phyloP scores from a whole-genome alignment of 441 rosid species.

The Cnidoscolus chayamansa region DNA sequence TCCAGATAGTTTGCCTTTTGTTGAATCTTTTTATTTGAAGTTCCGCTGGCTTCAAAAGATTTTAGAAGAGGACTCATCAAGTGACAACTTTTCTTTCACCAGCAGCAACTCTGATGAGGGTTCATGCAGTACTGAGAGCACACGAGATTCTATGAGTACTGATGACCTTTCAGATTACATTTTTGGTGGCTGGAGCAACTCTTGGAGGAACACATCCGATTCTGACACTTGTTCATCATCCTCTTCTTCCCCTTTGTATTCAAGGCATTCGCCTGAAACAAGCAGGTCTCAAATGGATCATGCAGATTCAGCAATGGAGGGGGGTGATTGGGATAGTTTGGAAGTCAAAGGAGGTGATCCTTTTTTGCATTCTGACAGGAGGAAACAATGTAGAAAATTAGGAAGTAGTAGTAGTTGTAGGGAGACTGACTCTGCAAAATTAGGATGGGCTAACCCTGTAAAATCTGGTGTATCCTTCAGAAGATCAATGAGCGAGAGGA shows the following conservation, averaged over 20 bases:
- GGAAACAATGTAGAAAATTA: conserved; percentile 45
- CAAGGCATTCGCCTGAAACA: conserved; percentile 39
- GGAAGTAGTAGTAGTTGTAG: conserved; percentile 38
- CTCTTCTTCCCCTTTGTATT: conserved; percentile 57
- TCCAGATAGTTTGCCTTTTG: conserved; percentile 34
- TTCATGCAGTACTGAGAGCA: conserved; percentile 84
- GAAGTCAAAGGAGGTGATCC: conserved; percentile 34
- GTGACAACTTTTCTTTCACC: conserved; percentile 78
- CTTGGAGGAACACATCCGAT: conserved; percentile 47
- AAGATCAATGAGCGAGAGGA: conserved; percentile 41
- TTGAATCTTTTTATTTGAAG: conserved; percentile 62
- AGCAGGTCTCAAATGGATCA: conserved; percentile 27
- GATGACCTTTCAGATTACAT: conserved; percentile 76
- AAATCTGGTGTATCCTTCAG: conserved; percentile 43
- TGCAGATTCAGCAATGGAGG: conserved; percentile 11
- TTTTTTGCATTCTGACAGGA: conserved; percentile 42
- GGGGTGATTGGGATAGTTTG: conserved; percentile 19
- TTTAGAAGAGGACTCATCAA: conserved; percentile 74
- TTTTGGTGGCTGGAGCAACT: conserved; percentile 58
- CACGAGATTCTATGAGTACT: conserved; percentile 55
- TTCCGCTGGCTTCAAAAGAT: conserved; percentile 57
- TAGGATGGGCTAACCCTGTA: conserved; percentile 41
- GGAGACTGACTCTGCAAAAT: conserved; percentile 37
- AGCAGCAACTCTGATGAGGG: conserved; percentile 90
- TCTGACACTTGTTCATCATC: conserved; percentile 52